Evolutionary conservation across 2,329 filamentous ascomycete genomes (phyloP), one percentile per base, ranked within the genome.

Genomic region (Colletotrichum salicis): DNA sequence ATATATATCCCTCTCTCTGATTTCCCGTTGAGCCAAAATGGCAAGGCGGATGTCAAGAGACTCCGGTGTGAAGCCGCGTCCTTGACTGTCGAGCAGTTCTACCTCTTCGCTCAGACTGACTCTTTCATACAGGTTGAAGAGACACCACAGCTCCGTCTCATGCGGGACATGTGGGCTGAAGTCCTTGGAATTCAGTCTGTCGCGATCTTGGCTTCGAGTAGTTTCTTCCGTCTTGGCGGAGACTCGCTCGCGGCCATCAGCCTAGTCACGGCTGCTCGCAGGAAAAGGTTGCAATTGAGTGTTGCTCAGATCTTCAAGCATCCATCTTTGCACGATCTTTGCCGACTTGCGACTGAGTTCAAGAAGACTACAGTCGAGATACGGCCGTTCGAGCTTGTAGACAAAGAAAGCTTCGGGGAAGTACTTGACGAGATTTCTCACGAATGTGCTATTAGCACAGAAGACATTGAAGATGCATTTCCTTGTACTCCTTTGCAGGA

Each of bases 241-340:
- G 75, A 79, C 67, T 79, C 78, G 1, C 62, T 79, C 19, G 68
- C 69, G 1, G 76, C 77, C 19, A 79, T 79, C 57, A 74, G 68
- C n/a, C 55, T 77, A 13, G 73, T 74, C 5, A 55, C 52, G 6
- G 65, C 59, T 31, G 54, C 54, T 5, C 51, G 69, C n/a, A 59
- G 22, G 35, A 64, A 41, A 15, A 33, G 54, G 0, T 22, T 71
- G 22, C 31, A 55, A 19, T 13, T 71, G n/a, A 55, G 41, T 11
- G 58, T 70, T n/a, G 54, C 65, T 6, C 64, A 68, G 37, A 41
- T 71, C 22, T 71, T 71, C 59, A 69, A 59, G 5, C 41, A 19
- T 7, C 66, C 69, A 1, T 5, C 33, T 4, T 35, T 71, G 19
- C 24, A 54, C 5, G 59, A 70, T 29, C 58, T 71, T n/a, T 64